Evolutionary conservation across 2,329 filamentous ascomycete species (phyloP), one percentile per base, ranked within the genome.

Genomic region (Pseudocercospora crystallina): DNA sequence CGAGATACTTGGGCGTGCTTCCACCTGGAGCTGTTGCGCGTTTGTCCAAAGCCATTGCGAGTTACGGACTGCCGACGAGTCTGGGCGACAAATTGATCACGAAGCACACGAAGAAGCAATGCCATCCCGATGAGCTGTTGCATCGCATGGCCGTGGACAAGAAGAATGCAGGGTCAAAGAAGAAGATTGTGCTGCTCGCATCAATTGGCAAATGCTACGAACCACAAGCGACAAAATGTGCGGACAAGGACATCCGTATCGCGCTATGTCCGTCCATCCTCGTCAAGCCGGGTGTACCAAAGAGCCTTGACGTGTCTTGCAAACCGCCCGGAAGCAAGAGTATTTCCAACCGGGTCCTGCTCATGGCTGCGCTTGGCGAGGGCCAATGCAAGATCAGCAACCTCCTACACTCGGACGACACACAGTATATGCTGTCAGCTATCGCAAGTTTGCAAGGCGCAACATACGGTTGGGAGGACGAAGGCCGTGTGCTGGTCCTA

Each of bases 81-180:
- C 71, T 96, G 8, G 80, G 86, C 32, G 91, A 99, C 72, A 88
- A 90, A 68, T 83, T 85, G 29, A 85, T 99, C 37, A 80, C 86
- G 37, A 89, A 86, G 64, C 91, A 90, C 4, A 91, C 90, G 1
- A 89, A 87, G 46, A 96, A 95, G 72, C 79, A 83, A 58, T 99
- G 94, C 68, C 86, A 88, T 0, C 89, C 96, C 2, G 89, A 96
- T 61, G 81, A 87, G 32, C 73, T 99, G 44, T 79, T 99, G 49
- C 80, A 86, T 59, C 95, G 95, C 69, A 99, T 99, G 94, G 90
- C 87, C 0, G 87, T 99, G 8, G 94, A 99, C 73, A 99, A 99
- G 80, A 99, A 99, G 78, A 99, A 99, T 60, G 88, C 95, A 38
- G 94, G 94, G 2, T 82, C 82, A 52, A 90, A 92, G 71, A 99